Base-by-base conservation (phyloP, 106 monocot genomes). In the Agapanthus africanus region DNA sequence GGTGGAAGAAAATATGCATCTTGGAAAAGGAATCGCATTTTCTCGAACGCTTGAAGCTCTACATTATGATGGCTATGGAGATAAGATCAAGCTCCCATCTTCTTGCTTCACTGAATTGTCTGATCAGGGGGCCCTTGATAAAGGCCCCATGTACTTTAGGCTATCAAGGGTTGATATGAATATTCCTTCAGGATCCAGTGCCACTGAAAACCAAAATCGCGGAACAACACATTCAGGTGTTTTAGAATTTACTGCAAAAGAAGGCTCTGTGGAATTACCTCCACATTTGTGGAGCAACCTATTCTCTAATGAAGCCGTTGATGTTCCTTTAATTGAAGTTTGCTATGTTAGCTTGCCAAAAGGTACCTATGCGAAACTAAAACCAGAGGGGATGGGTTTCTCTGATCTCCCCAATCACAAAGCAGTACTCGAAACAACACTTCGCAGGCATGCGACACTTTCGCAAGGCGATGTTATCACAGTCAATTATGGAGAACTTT, bases 131-230 rank as follows among this genome's bases (percentile, higher is more conserved):
- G 97, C 97, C 57, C 68, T 99, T 22, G 92, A 99, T 76, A 99
- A 99, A 62, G 97, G 97, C 16, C 97, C 92, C 40, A 99, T 99
- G 92, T 90, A 84, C 71, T 99, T 99, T 37, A 82, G 72, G 23
- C 60, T 99, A 36, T 92, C 92, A 44, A 80, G 69, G 60, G 22
- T 81, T 68, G 83, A 85, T 70, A 66, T 37, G 10, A 27, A 15
- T 23, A 41, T n/a, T 65, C 7, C 68, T 66, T 42, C 76, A 70
- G 69, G 21, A 44, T 65, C 75, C 15, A 60, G 79, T 75, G 46
- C 18, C 54, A 54, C 61, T 72, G 25, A 11, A 30, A 37, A 63
- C n/a, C 61, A 65, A 64, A 71, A 74, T 19, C 56, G n/a, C 54
- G 65, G 66, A 71, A 78, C 70, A 50, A 89, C 97, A 42, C 82